Evolutionary conservation across 2,329 filamentous ascomycete species (phyloP).

Genomic region (Xylaria sp.): DNA sequence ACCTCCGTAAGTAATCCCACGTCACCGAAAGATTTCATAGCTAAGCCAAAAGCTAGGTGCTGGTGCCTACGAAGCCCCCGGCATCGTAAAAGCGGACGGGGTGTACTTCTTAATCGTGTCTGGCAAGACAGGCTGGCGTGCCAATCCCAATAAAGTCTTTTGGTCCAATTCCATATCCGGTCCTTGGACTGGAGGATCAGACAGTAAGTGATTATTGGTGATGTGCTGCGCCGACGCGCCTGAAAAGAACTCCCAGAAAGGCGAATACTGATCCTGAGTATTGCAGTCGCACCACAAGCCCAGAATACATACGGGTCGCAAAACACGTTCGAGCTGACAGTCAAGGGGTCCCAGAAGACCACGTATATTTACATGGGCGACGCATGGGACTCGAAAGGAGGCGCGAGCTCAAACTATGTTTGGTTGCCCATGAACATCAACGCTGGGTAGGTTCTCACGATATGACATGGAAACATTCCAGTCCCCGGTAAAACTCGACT

Average conservation of each 20-base stretch:
- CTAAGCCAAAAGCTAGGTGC: conserved; percentile 34
- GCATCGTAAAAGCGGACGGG: conserved; percentile 49
- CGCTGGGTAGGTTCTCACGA: conserved; percentile 41
- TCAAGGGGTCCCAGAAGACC: conserved; percentile 48
- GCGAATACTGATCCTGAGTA: not conserved
- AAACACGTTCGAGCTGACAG: conserved; percentile 52
- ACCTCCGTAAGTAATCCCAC: conserved; percentile 41
- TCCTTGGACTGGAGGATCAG: conserved; percentile 49
- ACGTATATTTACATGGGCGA: conserved; percentile 54
- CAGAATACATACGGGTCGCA: conserved; percentile 52
- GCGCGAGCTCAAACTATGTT: conserved; percentile 51
- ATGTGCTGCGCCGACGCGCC: not conserved
- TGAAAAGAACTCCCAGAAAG: no score
- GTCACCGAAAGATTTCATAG: not conserved
- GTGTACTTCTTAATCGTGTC: conserved; percentile 53
- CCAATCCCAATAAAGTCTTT: conserved; percentile 53
- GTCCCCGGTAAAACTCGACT: not conserved
- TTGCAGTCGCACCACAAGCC: conserved; percentile 46
- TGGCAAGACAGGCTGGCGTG: conserved; percentile 51
- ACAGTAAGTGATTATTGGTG: conserved; percentile 35
- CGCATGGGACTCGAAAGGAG: conserved; percentile 51
- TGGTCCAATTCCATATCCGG: conserved; percentile 49
- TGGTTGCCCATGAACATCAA: conserved; percentile 54
- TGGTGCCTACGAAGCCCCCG: conserved; percentile 52
- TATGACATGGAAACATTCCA: not conserved